Conservation (phyloP, 2,329 filamentous ascomycete genomes). For the Beauveria caledonica region DNA sequence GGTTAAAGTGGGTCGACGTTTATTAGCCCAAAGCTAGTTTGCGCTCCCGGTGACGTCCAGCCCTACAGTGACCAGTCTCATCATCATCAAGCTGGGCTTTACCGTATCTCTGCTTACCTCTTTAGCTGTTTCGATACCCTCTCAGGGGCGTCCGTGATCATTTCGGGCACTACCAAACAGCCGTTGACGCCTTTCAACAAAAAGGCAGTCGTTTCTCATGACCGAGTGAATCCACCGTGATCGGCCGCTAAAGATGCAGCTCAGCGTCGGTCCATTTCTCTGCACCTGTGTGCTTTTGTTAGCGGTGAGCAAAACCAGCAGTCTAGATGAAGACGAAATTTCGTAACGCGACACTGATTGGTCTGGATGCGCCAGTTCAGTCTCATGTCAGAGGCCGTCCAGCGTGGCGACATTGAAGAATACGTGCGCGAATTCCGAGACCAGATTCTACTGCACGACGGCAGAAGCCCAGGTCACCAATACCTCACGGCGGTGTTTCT, state of each 20-base stretch:
- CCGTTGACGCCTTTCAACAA: background rate
- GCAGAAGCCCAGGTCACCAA: background rate
- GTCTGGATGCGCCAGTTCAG: background rate
- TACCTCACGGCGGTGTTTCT: background rate
- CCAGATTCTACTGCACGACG: background rate
- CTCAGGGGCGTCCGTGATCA: too few relatives aligned
- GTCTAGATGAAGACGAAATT: background rate
- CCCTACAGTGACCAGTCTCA: background rate
- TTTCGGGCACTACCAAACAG: too few relatives aligned
- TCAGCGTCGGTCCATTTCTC: background rate
- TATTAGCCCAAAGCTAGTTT: background rate
- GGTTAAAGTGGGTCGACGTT: too few relatives aligned
- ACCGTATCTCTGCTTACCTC: background rate
- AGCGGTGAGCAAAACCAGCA: background rate
- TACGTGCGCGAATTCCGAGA: constrained; percentile 1
- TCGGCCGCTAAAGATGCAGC: background rate
- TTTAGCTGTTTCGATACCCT: too few relatives aligned
- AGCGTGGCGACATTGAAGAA: constrained; percentile 6
- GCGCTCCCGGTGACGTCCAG: background rate
- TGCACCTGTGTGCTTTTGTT: background rate
- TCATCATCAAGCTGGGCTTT: background rate
- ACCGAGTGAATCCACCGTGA: background rate
- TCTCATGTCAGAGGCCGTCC: background rate
- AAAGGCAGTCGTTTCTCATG: background rate
- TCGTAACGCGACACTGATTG: background rate